These are phyloP conservation scores for Termitomyces sp. DNA, from an alignment of 768 basidiomycete species.

Conservation along the genomic window DNA sequence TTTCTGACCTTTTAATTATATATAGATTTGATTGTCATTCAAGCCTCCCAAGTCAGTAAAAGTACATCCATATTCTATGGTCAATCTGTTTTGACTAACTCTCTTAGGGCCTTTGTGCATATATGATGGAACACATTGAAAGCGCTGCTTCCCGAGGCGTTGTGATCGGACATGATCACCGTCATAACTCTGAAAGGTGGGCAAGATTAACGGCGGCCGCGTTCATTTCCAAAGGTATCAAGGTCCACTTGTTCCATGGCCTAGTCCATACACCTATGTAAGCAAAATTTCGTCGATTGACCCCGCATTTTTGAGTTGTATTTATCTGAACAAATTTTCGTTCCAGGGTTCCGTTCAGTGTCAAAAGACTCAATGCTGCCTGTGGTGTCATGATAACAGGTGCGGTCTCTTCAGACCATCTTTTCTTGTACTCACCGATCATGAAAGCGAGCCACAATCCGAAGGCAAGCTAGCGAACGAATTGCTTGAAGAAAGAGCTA, in stretches of 20 bases:
- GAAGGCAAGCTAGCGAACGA: constrained; percentile 45
- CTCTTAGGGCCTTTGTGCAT: constrained; percentile 71
- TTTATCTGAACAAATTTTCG: background rate
- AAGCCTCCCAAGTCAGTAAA: constrained; percentile 68
- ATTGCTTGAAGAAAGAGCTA: background rate
- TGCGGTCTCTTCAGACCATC: constrained; percentile 25
- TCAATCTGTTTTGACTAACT: background rate
- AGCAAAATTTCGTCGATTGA: constrained; percentile 17
- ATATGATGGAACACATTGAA: constrained; percentile 54
- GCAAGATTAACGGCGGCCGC: constrained; percentile 71
- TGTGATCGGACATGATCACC: constrained; percentile 86
- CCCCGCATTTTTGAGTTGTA: background rate
- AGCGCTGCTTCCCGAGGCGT: constrained; percentile 61
- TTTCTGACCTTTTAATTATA: constrained; percentile 16
- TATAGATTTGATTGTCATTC: constrained; percentile 72
- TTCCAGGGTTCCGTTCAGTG: constrained; percentile 74
- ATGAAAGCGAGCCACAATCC: constrained; percentile 80
- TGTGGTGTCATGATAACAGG: constrained; percentile 93
- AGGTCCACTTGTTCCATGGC: constrained; percentile 66
- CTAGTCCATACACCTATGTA: constrained; percentile 83
- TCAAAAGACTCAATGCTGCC: constrained; percentile 64
- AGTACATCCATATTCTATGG: background rate
- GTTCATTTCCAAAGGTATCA: constrained; percentile 64
- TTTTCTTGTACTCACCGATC: constrained; percentile 1
- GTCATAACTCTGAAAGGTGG: constrained; percentile 78